Evolutionary conservation across 768 basidiomycete genomes (phyloP).

Genomic region (Pleurotus giganteus): DNA sequence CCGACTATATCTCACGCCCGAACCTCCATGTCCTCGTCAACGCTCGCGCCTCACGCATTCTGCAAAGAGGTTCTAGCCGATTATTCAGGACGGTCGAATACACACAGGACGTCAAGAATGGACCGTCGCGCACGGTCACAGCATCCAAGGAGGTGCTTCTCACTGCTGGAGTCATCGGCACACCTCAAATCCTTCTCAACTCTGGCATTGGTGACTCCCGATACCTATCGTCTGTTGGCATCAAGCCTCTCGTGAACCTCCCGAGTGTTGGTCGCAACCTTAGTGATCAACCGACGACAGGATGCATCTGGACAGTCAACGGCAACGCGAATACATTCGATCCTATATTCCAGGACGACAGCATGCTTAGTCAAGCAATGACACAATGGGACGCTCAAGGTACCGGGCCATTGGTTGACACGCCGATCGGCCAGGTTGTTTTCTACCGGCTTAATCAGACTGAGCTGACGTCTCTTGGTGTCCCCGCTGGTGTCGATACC

Average conservation of each 20-base stretch:
- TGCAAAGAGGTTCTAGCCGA: conserved; percentile 1
- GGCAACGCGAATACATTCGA: neutral
- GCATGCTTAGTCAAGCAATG: neutral
- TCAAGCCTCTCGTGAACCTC: conserved; percentile 15
- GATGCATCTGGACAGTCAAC: conserved; percentile 3
- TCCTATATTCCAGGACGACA: conserved; percentile 17
- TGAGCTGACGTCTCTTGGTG: conserved; percentile 14
- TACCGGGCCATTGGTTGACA: conserved; percentile 21
- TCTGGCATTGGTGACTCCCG: conserved; percentile 24
- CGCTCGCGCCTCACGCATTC: conserved; percentile 15
- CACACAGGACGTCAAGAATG: conserved; percentile 8
- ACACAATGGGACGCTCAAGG: neutral
- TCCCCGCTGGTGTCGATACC: conserved; percentile 23
- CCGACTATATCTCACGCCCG: conserved; percentile 19
- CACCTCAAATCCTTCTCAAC: conserved; percentile 21
- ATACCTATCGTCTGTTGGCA: conserved; percentile 9
- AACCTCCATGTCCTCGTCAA: conserved; percentile 24
- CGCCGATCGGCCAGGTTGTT: conserved; percentile 20
- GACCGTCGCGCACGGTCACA: neutral
- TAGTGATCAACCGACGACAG: conserved; percentile 16
- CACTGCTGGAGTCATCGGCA: conserved; percentile 26
- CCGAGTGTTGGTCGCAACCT: conserved; percentile 27
- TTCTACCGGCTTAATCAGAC: conserved; percentile 25
- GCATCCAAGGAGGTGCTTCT: conserved; percentile 25
- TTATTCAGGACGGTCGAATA: conserved; percentile 19